Percentiles rank a stretch among this genome's conserved stretches.
phyloP scores from a whole-genome alignment of 2,329 filamentous ascomycete species.

The Aspergillus terreus region DNA sequence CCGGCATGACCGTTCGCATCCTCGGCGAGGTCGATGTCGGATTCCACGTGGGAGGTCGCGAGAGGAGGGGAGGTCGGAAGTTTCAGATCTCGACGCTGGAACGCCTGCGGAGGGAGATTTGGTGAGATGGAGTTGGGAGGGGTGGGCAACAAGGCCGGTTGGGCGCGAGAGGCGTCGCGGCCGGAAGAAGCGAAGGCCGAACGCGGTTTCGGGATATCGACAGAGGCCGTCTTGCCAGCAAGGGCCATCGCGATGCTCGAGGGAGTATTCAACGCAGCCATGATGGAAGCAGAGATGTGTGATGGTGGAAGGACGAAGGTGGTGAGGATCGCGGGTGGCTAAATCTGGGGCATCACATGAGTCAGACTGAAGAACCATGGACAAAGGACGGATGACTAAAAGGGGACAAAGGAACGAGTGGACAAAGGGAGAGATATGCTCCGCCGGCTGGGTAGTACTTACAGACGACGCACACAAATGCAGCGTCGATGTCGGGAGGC shows the following conservation, averaged over 20 bases:
- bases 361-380: constrained; percentile 17
- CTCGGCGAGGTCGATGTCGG: constrained; percentile 74
- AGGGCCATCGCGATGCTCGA: constrained; percentile 50
- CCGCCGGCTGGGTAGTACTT: constrained; percentile 7
- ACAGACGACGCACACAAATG: constrained; percentile 15
- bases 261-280: constrained; percentile 40
- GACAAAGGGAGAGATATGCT: neutral
- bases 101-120: constrained; percentile 74
- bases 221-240: constrained; percentile 48
- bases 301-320: neutral
- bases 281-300: constrained; percentile 25
- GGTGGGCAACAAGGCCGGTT: constrained; percentile 63
- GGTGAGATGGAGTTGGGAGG: constrained; percentile 95
- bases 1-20: constrained; percentile 45
- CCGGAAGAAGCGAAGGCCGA: constrained; percentile 24
- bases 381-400: constrained; percentile 4
- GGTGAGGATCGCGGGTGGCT: constrained; percentile 15
- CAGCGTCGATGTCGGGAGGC: constrained; percentile 10
- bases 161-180: constrained; percentile 32
- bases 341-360: constrained; percentile 18
- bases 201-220: constrained; percentile 47
- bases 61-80: constrained; percentile 40
- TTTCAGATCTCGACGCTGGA: constrained; percentile 58
- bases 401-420: constrained; percentile 1
- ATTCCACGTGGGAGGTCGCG: constrained; percentile 61